Percentiles rank a stretch among this genome's conserved stretches.
Evolutionary conservation across 2,329 filamentous ascomycete species (phyloP).

Genomic region (Neofusicoccum cordaticola): DNA sequence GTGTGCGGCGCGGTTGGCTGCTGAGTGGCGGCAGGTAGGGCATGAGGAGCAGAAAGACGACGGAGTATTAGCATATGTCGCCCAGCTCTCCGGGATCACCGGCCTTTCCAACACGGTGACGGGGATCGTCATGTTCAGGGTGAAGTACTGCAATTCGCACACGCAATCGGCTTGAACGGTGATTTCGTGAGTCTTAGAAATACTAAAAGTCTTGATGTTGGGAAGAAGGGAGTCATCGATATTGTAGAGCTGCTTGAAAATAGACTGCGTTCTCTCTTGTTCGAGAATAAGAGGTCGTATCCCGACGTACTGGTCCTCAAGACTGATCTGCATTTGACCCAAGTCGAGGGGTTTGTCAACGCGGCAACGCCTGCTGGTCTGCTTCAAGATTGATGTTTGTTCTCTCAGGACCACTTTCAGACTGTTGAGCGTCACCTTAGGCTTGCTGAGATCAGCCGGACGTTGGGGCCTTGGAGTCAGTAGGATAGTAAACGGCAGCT

Average conservation of each 20-base stretch:
- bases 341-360: constrained; percentile 30
- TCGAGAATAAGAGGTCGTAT: constrained; percentile 24
- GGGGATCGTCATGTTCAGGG: constrained; percentile 20
- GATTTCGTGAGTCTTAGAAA: constrained; percentile 31
- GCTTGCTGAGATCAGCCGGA: neutral
- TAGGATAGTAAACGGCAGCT: neutral
- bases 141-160: constrained; percentile 27
- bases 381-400: neutral
- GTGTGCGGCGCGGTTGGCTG: no score
- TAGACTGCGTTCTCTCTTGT: constrained; percentile 22
- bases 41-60: no score
- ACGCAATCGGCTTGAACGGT: constrained; percentile 28
- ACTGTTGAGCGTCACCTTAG: neutral
- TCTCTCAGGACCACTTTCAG: neutral
- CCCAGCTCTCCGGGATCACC: neutral
- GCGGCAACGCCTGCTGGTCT: no score
- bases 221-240: constrained; percentile 33
- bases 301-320: constrained; percentile 27
- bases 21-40: no score
- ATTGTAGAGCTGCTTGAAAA: constrained; percentile 33
- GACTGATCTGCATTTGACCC: constrained; percentile 28
- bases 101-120: neutral
- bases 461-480: neutral
- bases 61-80: neutral
- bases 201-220: constrained; percentile 34